These are phyloP conservation scores for Phytophthora gonapodyides DNA, from an alignment of 352 stramenopile genomes.

Conservation along the genomic window DNA sequence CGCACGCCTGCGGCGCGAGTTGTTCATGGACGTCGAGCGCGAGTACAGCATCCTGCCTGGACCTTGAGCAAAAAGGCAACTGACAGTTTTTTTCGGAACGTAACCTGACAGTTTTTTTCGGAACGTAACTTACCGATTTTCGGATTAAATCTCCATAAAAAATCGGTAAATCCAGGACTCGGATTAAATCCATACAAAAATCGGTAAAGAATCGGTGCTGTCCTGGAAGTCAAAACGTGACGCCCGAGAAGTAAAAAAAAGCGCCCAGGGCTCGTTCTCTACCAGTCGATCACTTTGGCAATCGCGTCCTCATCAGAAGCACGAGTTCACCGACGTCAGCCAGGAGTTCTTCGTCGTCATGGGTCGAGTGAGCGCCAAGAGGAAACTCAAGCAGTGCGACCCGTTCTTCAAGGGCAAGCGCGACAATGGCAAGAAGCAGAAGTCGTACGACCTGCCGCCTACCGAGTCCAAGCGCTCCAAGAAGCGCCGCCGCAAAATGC, in stretches of 20 bases:
- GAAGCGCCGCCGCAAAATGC: constrained; percentile 73
- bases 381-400: constrained; percentile 88
- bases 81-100: too few species aligned
- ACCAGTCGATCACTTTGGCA: constrained; percentile 26
- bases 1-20: constrained; percentile 51
- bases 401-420: constrained; percentile 87
- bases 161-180: too few species aligned
- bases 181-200: too few species aligned
- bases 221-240: too few species aligned
- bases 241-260: too few species aligned
- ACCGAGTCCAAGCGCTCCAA: constrained; percentile 78
- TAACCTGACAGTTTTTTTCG: too few species aligned
- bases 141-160: too few species aligned
- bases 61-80: neutral
- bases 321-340: too few species aligned
- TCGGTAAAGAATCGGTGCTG: too few species aligned
- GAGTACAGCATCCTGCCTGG: constrained; percentile 40
- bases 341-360: constrained; percentile 32
- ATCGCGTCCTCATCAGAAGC: too few species aligned
- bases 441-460: constrained; percentile 69
- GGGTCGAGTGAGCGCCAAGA: constrained; percentile 74
- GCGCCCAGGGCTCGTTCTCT: too few species aligned
- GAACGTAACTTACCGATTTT: too few species aligned
- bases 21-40: constrained; percentile 50
- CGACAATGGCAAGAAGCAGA: constrained; percentile 70